Conservation (phyloP, 1,284 basidiomycete species). For the Trametes polyzona region DNA sequence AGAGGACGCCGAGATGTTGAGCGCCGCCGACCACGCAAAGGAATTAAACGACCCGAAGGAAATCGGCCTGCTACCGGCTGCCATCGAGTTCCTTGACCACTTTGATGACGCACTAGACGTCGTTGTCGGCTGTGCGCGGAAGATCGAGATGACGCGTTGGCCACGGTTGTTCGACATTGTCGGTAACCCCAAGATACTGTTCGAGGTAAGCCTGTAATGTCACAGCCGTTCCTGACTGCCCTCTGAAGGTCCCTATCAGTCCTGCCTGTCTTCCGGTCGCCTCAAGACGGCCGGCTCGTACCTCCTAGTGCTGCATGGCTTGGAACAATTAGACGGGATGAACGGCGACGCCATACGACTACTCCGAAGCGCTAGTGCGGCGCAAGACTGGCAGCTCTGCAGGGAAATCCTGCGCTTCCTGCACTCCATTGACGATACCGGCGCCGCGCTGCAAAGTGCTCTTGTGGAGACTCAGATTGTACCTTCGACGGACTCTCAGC, state of each 20-base stretch:
- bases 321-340: slow-evolving; percentile 87
- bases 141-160: slow-evolving; percentile 96
- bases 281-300: slow-evolving; percentile 93
- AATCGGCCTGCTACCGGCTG: slow-evolving; percentile 57
- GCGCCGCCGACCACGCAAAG: slow-evolving; percentile 10
- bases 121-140: slow-evolving; percentile 94
- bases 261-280: slow-evolving; percentile 75
- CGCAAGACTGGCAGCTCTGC: slow-evolving; percentile 81
- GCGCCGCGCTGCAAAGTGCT: slow-evolving; percentile 68
- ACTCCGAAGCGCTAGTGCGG: slow-evolving; percentile 72
- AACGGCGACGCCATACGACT: slow-evolving; percentile 76
- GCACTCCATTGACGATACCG: slow-evolving; percentile 88
- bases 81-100: slow-evolving; percentile 92
- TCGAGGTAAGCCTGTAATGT: slow-evolving; percentile 64
- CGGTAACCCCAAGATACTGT: slow-evolving; percentile 88
- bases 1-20: slow-evolving; percentile 62
- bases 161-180: slow-evolving; percentile 86
- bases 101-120: slow-evolving; percentile 92
- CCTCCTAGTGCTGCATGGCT: slow-evolving; percentile 89
- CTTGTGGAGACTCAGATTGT: slow-evolving; percentile 45
- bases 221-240: no score
- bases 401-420: slow-evolving; percentile 91
- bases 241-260: slow-evolving; percentile 46
- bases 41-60: slow-evolving; percentile 34
- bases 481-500: slow-evolving; percentile 10